Base-by-base conservation (phyloP, 495 filamentous ascomycete species). In the Pyrenula aspistea region DNA sequence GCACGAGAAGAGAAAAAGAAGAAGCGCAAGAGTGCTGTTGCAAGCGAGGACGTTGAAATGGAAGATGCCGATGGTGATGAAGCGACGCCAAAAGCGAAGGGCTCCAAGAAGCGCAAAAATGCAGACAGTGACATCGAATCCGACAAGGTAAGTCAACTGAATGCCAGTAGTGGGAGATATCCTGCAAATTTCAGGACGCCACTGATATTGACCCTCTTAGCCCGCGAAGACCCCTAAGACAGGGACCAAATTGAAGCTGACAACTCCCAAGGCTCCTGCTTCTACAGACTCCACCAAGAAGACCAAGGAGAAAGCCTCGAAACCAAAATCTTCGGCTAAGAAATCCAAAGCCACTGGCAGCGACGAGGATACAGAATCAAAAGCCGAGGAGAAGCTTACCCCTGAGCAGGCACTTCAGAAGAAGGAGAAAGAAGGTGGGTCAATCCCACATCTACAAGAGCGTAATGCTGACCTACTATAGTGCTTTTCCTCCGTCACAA, bases 401-500 rank as follows among this genome's bases (percentile, higher is more conserved):
- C 73, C 77, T 2, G 77, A 84, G 60, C 85, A 86, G 63, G 72
- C 82, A 12, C 78, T 83, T 60, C 74, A 80, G 36, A 84, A 80
- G 63, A 82, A 79, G 57, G 73, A 84, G 66, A 85, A 87, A 82
- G 75, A 81, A 77, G 77, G 84, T 85, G 76, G 59, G 80, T 59
- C 12, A 8, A 19, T 20, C 53, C 21, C 20, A 24, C 19, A 19
- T 52, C 10, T 52, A 19, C 19, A 8, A 8, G 19, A 8, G n/a
- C 50, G 4, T 8, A 52, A 15, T 52, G 19, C 50, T 52, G 8
- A 52, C 19, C 22, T 53, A 63, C 25, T 22, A 11, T 49, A 76
- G 87, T 95, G 21, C 72, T 95, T 2, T 95, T 89, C 71, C 76
- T 92, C 48, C 85, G 91, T 53, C 90, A 96, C 72, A 85, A 87